These are phyloP conservation scores for Oryza punctata DNA, from an alignment of 176 grass and related monocot genomes.

Conservation along the genomic window DNA sequence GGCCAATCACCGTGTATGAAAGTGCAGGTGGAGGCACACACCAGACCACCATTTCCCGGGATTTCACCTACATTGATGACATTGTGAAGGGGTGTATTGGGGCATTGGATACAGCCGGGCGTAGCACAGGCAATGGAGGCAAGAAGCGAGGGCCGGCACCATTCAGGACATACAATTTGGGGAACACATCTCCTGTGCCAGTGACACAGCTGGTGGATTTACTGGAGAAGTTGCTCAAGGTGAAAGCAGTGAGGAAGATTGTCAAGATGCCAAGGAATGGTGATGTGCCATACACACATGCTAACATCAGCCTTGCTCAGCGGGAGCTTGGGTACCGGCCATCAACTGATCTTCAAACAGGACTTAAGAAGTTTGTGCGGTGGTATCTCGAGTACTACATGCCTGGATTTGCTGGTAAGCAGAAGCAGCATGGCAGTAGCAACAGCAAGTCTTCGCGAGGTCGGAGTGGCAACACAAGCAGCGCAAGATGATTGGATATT, in stretches of 20 bases:
- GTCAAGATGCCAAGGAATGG: conserved; percentile 92
- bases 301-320: conserved; percentile 80
- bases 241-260: conserved; percentile 68
- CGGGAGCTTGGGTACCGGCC: conserved; percentile 74
- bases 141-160: conserved; percentile 70
- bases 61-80: conserved; percentile 94
- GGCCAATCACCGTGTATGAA: conserved; percentile 73
- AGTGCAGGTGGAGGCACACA: conserved; percentile 57
- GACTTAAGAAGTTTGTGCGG: conserved; percentile 78
- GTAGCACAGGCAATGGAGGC: conserved; percentile 65
- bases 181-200: conserved; percentile 77
- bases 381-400: conserved; percentile 87
- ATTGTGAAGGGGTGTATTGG: conserved; percentile 79
- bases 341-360: conserved; percentile 76
- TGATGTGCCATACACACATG: conserved; percentile 84
- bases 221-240: conserved; percentile 86
- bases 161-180: conserved; percentile 78
- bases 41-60: conserved; percentile 66
- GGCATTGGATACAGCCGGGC: conserved; percentile 72
- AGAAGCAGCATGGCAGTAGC: conserved; percentile 47
- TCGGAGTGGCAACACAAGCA: conserved; percentile 45
- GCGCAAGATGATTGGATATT: conserved; percentile 45
- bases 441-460: conserved; percentile 47
- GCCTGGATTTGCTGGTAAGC: conserved; percentile 52
- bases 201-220: conserved; percentile 77